Percentiles rank a stretch among this genome's conserved stretches.
phyloP scores from a whole-genome alignment of 768 basidiomycete genomes.

The Boletales sp. region DNA sequence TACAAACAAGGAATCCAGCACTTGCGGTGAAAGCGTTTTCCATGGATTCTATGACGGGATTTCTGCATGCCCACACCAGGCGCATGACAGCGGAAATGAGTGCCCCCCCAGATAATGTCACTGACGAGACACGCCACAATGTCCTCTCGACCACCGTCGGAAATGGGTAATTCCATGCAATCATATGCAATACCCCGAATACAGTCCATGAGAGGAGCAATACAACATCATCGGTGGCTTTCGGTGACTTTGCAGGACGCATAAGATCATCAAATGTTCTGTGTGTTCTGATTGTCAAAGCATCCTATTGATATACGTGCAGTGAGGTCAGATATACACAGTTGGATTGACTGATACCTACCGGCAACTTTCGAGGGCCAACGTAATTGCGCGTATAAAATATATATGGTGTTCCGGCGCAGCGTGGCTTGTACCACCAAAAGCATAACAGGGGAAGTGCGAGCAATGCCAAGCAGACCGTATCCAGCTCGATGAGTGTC shows the following conservation, averaged over 20 bases:
- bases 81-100: neutral
- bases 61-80: no score
- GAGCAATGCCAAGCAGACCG: neutral
- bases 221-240: no score
- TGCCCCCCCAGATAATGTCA: neutral
- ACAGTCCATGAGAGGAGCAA: neutral
- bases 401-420: neutral
- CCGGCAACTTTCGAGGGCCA: neutral
- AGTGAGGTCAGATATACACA: no score
- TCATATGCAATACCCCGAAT: neutral
- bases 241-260: neutral
- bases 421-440: slow-evolving; percentile 1
- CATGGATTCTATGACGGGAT: no score
- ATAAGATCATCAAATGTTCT: neutral
- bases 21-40: no score
- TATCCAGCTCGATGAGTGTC: slow-evolving; percentile 1
- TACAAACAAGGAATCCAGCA: no score
- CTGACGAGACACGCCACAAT: neutral
- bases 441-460: neutral
- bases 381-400: neutral
- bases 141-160: neutral
- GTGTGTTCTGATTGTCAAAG: neutral
- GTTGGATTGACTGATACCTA: neutral
- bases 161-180: slow-evolving; percentile 2
- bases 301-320: neutral